Percentiles rank a stretch among this genome's conserved stretches.
phyloP scores from a whole-genome alignment of 2,329 filamentous ascomycete genomes.

The Apiospora rasikravindrae region DNA sequence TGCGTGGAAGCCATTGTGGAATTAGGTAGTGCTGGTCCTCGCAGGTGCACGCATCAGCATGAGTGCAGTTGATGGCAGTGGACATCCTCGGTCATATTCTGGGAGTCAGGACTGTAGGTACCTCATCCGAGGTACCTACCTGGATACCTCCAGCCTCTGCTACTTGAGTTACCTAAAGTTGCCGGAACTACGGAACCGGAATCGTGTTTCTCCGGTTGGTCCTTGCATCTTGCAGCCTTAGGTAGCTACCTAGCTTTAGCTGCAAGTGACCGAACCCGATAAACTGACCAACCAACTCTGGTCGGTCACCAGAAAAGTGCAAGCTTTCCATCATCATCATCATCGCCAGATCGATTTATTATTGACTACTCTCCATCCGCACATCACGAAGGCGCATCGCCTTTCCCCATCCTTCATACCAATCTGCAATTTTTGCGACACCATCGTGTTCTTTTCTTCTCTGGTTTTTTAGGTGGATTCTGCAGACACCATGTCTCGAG shows the following conservation, averaged over 20 bases:
- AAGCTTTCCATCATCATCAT: background rate
- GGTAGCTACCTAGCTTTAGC: background rate
- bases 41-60: too few species aligned
- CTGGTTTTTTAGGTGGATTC: slow-evolving; percentile 10
- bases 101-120: too few species aligned
- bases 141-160: too few species aligned
- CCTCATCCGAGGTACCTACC: too few species aligned
- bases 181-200: background rate
- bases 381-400: background rate
- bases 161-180: too few species aligned
- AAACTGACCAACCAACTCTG: slow-evolving; percentile 14
- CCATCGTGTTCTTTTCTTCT: background rate
- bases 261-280: slow-evolving; percentile 7
- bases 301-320: slow-evolving; percentile 8
- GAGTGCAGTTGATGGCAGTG: too few species aligned
- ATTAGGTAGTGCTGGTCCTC: too few species aligned
- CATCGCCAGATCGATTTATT: background rate
- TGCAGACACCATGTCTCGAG: slow-evolving; percentile 76
- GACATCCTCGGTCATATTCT: too few species aligned
- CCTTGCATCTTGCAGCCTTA: background rate
- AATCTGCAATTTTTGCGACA: background rate
- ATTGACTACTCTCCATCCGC: slow-evolving; percentile 2
- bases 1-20: too few species aligned
- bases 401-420: background rate
- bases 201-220: background rate